Evolutionary conservation across 2,329 filamentous ascomycete genomes (phyloP).

Genomic region (Phoma sp.): DNA sequence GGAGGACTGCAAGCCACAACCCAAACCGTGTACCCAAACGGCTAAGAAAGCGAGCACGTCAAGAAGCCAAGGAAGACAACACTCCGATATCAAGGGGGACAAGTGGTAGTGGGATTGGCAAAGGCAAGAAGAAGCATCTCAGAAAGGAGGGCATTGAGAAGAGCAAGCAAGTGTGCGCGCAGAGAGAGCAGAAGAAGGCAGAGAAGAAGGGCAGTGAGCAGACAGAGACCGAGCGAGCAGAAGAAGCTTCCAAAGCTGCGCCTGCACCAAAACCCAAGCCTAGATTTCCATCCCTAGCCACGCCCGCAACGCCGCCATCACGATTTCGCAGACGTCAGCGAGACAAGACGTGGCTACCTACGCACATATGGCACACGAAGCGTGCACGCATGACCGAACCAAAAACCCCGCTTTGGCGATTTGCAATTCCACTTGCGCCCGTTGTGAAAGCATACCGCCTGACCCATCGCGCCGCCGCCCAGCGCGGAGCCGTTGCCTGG

Average conservation of each 20-base stretch:
- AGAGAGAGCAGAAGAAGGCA: constrained; percentile 60
- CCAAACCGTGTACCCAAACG: constrained; percentile 85
- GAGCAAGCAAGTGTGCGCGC: constrained; percentile 67
- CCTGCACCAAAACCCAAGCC: constrained; percentile 65
- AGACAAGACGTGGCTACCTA: constrained; percentile 92
- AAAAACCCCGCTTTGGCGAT: constrained; percentile 84
- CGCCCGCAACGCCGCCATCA: constrained; percentile 66
- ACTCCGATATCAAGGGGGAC: constrained; percentile 78
- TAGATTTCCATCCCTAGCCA: constrained; percentile 72
- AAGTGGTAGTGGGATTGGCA: constrained; percentile 64
- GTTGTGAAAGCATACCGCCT: constrained; percentile 89
- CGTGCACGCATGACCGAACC: constrained; percentile 86
- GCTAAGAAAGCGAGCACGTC: constrained; percentile 71
- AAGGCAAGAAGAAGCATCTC: constrained; percentile 58
- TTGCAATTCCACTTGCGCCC: constrained; percentile 82
- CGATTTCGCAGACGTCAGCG: constrained; percentile 87
- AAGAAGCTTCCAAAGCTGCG: constrained; percentile 22
- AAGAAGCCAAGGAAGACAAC: constrained; percentile 86
- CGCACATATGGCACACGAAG: constrained; percentile 93
- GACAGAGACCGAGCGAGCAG: constrained; percentile 16
- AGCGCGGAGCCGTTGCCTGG: constrained; percentile 83
- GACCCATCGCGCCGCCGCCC: constrained; percentile 79
- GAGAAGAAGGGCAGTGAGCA: constrained; percentile 38
- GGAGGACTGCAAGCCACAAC: constrained; percentile 94
- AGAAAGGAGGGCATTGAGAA: constrained; percentile 79